A percentile compares a stretch with the other conserved stretches of the same genome.
Evolutionary conservation across 192 early-diverging fungal genomes (phyloP).

Genomic region (Backusella liffmaniae): DNA sequence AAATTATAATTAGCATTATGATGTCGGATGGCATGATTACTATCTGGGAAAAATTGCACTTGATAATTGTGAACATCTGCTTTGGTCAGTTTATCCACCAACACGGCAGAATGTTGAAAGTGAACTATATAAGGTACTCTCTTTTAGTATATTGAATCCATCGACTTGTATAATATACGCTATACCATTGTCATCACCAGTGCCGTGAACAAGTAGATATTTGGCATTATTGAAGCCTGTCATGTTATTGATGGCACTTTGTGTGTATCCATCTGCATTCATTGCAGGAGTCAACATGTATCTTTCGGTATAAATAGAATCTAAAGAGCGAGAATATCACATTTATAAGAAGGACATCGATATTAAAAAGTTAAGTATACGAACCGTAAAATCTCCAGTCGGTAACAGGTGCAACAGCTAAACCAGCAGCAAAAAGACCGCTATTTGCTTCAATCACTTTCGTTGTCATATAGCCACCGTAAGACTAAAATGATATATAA

Average conservation of each 20-base stretch:
- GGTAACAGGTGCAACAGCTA: slow-evolving; percentile 96
- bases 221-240: slow-evolving; percentile 75
- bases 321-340: slow-evolving; percentile 23
- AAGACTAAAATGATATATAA: slow-evolving; percentile 55
- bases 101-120: slow-evolving; percentile 82
- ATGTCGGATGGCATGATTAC: slow-evolving; percentile 82
- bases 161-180: neutral
- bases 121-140: slow-evolving; percentile 58
- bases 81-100: slow-evolving; percentile 76
- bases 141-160: neutral
- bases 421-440: slow-evolving; percentile 78
- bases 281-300: slow-evolving; percentile 88
- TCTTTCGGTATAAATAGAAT: slow-evolving; percentile 95
- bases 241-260: slow-evolving; percentile 75
- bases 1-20: slow-evolving; percentile 71
- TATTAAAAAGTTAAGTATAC: neutral
- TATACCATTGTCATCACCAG: slow-evolving; percentile 79
- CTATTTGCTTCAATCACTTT: slow-evolving; percentile 85
- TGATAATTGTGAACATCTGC: slow-evolving; percentile 75
- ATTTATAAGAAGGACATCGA: neutral
- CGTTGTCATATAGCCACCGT: slow-evolving; percentile 85
- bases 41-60: slow-evolving; percentile 88
- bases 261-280: slow-evolving; percentile 79
- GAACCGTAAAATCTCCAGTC: slow-evolving; percentile 76
- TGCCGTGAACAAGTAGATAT: slow-evolving; percentile 89